Evolutionary conservation across 2,329 filamentous ascomycete species (phyloP).

Genomic region (Coniella vitis): DNA sequence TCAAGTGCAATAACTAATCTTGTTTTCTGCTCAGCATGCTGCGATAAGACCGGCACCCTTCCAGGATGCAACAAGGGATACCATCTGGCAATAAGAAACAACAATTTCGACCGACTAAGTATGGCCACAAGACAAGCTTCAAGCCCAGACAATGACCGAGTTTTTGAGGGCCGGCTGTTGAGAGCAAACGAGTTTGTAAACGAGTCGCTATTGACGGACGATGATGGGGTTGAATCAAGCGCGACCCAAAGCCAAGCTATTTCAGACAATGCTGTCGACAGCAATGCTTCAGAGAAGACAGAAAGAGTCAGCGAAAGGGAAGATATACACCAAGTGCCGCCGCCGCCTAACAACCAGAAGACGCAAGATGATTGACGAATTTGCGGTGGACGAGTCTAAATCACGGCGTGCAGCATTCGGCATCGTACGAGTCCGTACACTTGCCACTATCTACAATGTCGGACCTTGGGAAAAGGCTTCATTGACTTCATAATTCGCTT

Average conservation of each 20-base stretch:
- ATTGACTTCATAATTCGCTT: no score
- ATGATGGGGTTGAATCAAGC: background rate
- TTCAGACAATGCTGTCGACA: background rate
- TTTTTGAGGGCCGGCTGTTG: constrained; percentile 11
- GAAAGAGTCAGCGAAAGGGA: constrained; percentile 1
- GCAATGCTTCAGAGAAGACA: constrained; percentile 3
- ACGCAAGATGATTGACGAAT: background rate
- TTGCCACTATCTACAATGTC: no score
- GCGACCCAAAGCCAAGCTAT: background rate
- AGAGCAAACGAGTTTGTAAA: constrained; percentile 13
- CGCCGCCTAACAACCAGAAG: background rate
- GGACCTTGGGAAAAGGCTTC: no score
- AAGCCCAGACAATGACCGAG: background rate
- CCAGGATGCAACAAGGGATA: constrained; percentile 8
- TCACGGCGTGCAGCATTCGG: no score
- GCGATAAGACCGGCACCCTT: background rate
- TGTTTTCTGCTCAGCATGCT: constrained; percentile 7
- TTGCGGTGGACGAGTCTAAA: no score
- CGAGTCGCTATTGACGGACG: background rate
- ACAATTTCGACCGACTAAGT: constrained; percentile 2
- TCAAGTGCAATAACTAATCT: background rate
- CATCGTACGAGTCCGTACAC: no score
- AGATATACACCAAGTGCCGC: background rate
- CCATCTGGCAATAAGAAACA: constrained; percentile 9
- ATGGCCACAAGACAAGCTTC: background rate